Conservation (phyloP, 768 basidiomycete genomes). For the Termitomyces sp. region DNA sequence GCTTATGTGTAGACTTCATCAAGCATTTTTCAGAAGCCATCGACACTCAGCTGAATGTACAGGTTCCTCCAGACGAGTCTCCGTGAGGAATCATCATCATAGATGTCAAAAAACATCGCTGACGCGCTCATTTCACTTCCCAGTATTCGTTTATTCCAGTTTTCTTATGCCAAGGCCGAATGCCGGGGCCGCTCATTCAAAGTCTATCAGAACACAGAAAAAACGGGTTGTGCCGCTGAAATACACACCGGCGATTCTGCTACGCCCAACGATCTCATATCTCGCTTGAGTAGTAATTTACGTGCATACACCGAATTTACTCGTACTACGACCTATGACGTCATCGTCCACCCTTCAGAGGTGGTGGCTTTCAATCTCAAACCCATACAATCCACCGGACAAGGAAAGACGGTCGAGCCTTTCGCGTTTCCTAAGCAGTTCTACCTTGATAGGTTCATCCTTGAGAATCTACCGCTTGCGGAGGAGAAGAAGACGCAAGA, state of each 20-base stretch:
- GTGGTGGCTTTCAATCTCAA: conserved; percentile 57
- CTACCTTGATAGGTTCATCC: conserved; percentile 73
- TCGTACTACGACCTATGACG: conserved; percentile 41
- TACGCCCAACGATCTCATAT: conserved; percentile 55
- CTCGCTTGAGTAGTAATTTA: conserved; percentile 47
- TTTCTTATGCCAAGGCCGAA: conserved; percentile 50
- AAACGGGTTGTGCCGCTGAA: conserved; percentile 47
- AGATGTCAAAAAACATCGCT: neutral
- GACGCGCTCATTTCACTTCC: conserved; percentile 9
- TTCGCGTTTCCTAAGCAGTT: conserved; percentile 66
- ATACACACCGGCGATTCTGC: conserved; percentile 46
- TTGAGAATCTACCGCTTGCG: conserved; percentile 49
- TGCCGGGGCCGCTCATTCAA: conserved; percentile 26
- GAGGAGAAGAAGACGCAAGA: conserved; percentile 36
- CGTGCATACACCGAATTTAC: conserved; percentile 27
- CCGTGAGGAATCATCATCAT: conserved; percentile 26
- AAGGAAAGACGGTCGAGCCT: conserved; percentile 31
- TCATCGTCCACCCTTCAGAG: conserved; percentile 63
- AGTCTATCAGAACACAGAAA: conserved; percentile 18
- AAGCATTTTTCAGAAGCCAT: conserved; percentile 40
- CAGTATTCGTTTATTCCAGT: conserved; percentile 49
- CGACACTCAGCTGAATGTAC: conserved; percentile 41
- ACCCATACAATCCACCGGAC: conserved; percentile 13
- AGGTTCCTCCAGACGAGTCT: conserved; percentile 32
- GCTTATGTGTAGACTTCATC: conserved; percentile 44